phyloP scores from a whole-genome alignment of 345 rosid genomes.

The Hibiscus trionum region DNA sequence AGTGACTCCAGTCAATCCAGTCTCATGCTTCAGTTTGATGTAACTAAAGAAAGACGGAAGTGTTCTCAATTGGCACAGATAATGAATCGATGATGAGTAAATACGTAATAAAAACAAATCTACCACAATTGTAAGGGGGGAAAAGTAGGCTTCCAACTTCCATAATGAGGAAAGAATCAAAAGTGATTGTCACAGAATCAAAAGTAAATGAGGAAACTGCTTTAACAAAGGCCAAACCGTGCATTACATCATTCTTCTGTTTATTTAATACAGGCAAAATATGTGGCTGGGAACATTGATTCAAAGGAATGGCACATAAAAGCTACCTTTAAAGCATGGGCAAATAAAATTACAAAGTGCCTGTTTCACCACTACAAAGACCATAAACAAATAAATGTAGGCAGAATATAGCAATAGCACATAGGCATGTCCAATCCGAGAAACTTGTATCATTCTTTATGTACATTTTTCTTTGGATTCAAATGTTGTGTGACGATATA shows the following conservation, averaged over 20 bases:
- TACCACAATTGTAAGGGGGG: not conserved
- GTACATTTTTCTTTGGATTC: not conserved
- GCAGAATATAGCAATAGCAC: not conserved
- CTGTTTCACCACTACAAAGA: not conserved
- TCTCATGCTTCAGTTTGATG: not conserved
- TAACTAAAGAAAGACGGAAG: not conserved
- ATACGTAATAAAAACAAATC: not conserved
- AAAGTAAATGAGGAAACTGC: not conserved
- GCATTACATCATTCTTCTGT: slow-evolving; percentile 1
- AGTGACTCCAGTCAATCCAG: too few species aligned
- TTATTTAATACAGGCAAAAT: slow-evolving; percentile 1
- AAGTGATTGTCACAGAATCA: not conserved
- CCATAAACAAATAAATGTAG: not conserved
- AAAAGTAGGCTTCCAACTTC: not conserved
- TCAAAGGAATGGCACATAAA: not conserved
- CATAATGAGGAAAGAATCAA: not conserved
- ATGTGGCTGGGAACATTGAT: not conserved
- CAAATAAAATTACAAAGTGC: slow-evolving; percentile 5
- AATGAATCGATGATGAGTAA: not conserved
- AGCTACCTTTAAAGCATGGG: not conserved
- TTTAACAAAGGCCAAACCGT: not conserved
- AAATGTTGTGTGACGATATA: not conserved
- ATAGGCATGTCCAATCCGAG: not conserved
- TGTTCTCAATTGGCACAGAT: not conserved
- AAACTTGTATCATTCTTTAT: not conserved